Percentiles rank a stretch among this genome's conserved stretches.
Evolutionary conservation across 2,329 filamentous ascomycete species (phyloP).

Genomic region (Drechmeria coniospora): DNA sequence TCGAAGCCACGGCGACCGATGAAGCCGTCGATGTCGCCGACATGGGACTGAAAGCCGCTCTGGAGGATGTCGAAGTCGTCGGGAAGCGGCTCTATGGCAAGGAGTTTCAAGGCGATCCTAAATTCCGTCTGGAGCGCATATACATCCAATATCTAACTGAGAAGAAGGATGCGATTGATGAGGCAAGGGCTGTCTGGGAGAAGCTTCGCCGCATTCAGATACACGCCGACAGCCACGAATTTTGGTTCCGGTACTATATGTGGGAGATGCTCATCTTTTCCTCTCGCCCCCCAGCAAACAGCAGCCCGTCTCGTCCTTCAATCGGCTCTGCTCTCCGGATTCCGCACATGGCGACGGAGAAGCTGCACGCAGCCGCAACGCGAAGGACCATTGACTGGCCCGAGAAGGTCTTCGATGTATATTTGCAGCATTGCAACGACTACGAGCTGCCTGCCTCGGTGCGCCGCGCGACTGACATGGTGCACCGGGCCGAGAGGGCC

Average conservation of each 20-base stretch:
- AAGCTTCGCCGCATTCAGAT: constrained; percentile 48
- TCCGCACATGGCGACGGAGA: constrained; percentile 59
- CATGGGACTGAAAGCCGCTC: constrained; percentile 68
- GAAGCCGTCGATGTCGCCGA: constrained; percentile 84
- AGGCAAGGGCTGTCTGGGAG: constrained; percentile 65
- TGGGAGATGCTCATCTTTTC: constrained; percentile 68
- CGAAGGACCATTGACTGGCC: constrained; percentile 57
- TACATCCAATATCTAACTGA: constrained; percentile 85
- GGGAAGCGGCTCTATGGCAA: constrained; percentile 60
- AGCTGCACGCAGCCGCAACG: constrained; percentile 56
- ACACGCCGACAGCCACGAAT: constrained; percentile 68
- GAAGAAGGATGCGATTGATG: constrained; percentile 60
- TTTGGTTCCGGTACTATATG: constrained; percentile 83
- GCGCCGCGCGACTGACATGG: constrained; percentile 56
- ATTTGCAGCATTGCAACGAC: constrained; percentile 70
- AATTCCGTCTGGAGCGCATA: constrained; percentile 79
- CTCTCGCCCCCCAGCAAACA: constrained; percentile 26
- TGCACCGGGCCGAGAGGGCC: constrained; percentile 50
- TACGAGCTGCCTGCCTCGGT: constrained; percentile 69
- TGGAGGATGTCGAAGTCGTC: constrained; percentile 73
- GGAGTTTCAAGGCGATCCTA: constrained; percentile 69
- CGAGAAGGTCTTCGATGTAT: constrained; percentile 59
- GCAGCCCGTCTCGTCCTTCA: constrained; percentile 35
- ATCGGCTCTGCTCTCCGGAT: constrained; percentile 35
- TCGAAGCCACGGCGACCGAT: constrained; percentile 55